A percentile compares a stretch with the other conserved stretches of the same genome.
Evolutionary conservation across 1,284 basidiomycete species (phyloP).

Genomic region (Cutaneotrichosporon daszewskae): DNA sequence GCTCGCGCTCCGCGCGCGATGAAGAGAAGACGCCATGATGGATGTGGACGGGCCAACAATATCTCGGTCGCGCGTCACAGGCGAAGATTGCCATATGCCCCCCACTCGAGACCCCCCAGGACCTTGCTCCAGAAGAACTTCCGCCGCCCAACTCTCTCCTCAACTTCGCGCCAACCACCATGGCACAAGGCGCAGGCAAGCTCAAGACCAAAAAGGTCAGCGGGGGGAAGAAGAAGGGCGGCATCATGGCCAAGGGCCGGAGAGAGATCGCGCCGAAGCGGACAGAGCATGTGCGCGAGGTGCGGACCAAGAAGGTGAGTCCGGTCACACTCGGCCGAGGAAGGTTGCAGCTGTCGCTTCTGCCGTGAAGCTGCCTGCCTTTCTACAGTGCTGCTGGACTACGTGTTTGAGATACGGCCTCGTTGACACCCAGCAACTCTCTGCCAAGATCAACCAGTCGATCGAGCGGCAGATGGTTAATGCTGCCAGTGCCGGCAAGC

Average conservation of each 20-base stretch:
- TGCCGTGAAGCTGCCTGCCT: too few species aligned
- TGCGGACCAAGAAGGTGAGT: slow-evolving; percentile 34
- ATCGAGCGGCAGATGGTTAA: slow-evolving; percentile 83
- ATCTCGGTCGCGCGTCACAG: too few species aligned
- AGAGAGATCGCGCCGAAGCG: slow-evolving; percentile 42
- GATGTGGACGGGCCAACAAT: too few species aligned
- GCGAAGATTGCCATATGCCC: too few species aligned
- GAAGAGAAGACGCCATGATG: too few species aligned
- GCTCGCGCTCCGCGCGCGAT: too few species aligned
- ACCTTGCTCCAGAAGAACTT: too few species aligned
- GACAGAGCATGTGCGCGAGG: slow-evolving; percentile 27
- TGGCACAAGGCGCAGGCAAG: slow-evolving; percentile 44
- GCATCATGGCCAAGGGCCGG: slow-evolving; percentile 37
- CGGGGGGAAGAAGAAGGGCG: slow-evolving; percentile 38
- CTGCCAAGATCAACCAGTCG: slow-evolving; percentile 79
- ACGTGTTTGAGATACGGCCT: too few species aligned
- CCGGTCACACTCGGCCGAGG: not conserved
- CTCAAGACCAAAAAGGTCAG: slow-evolving; percentile 29
- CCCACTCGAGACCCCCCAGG: too few species aligned
- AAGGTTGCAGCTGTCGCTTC: not conserved
- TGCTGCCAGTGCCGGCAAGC: slow-evolving; percentile 69
- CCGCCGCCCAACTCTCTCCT: not conserved
- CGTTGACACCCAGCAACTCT: slow-evolving; percentile 71
- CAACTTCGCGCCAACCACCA: slow-evolving; percentile 7
- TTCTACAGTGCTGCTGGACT: too few species aligned